Percentiles rank a stretch among this genome's conserved stretches.
phyloP scores from a whole-genome alignment of 257 asterid species.

The Nicotiana knightiana region DNA sequence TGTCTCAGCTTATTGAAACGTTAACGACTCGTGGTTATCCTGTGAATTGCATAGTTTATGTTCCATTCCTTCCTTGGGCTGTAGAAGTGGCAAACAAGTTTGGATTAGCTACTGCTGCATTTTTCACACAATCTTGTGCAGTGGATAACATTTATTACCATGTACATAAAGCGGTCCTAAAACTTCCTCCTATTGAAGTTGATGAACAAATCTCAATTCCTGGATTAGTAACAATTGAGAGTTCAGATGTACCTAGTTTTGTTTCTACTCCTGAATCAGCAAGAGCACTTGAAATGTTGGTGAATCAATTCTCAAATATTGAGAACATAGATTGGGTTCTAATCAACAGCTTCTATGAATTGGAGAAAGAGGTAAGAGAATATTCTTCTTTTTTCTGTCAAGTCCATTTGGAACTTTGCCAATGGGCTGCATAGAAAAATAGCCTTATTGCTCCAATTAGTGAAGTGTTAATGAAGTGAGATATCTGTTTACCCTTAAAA shows the following conservation, averaged over 20 bases:
- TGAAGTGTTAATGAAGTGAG: background rate
- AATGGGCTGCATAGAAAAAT: background rate
- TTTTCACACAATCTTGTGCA: slow-evolving; percentile 20
- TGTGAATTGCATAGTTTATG: slow-evolving; percentile 19
- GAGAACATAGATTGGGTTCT: slow-evolving; percentile 20
- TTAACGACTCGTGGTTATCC: background rate
- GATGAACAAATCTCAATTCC: background rate
- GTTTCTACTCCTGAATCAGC: background rate
- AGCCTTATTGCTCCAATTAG: too few relatives aligned
- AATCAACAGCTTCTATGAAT: slow-evolving; percentile 19
- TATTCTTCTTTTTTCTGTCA: background rate
- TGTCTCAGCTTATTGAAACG: slow-evolving; percentile 4
- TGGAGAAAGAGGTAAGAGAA: slow-evolving; percentile 17
- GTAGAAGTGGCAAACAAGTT: slow-evolving; percentile 10
- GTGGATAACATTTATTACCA: slow-evolving; percentile 15
- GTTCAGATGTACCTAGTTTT: slow-evolving; percentile 15
- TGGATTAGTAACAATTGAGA: background rate
- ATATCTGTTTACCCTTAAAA: too few relatives aligned
- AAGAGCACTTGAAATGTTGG: background rate
- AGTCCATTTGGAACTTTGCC: background rate
- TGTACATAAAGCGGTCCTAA: slow-evolving; percentile 9
- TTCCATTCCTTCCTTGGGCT: slow-evolving; percentile 22
- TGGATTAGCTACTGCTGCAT: slow-evolving; percentile 6
- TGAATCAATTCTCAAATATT: slow-evolving; percentile 12
- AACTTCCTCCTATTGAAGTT: background rate